Conservation (phyloP, 306 rosid genomes). For the Prunus kanzakura region DNA sequence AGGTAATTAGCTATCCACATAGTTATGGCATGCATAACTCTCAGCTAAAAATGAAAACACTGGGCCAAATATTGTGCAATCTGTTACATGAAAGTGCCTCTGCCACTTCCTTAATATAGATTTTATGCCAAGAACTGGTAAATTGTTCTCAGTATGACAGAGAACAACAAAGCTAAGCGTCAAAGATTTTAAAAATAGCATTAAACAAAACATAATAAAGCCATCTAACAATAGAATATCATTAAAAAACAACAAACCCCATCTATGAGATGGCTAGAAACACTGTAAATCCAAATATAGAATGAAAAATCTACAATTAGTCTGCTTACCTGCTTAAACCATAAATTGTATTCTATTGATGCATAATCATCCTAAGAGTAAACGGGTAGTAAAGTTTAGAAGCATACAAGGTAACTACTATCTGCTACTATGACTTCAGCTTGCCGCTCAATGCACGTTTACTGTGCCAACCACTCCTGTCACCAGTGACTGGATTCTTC, state of each 20-base stretch:
- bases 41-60: background rate
- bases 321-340: conserved; percentile 17
- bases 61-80: background rate
- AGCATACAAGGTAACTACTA: background rate
- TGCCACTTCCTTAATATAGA: background rate
- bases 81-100: background rate
- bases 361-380: conserved; percentile 1
- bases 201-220: background rate
- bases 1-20: background rate
- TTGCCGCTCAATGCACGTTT: conserved; percentile 67
- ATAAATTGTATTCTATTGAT: conserved; percentile 10
- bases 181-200: background rate
- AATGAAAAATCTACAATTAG: background rate
- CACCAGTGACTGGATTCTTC: conserved; percentile 56
- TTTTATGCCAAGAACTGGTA: background rate
- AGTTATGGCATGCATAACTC: background rate
- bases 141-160: background rate
- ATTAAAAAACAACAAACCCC: background rate
- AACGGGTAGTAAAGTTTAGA: background rate
- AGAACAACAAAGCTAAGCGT: background rate
- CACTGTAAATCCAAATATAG: background rate
- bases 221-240: background rate
- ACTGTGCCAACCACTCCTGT: conserved; percentile 53
- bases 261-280: background rate
- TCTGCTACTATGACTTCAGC: conserved; percentile 58